Percentiles rank a stretch among this genome's conserved stretches.
Conservation (phyloP, 2,329 filamentous ascomycete genomes). For the Paecilomyces sp. region DNA sequence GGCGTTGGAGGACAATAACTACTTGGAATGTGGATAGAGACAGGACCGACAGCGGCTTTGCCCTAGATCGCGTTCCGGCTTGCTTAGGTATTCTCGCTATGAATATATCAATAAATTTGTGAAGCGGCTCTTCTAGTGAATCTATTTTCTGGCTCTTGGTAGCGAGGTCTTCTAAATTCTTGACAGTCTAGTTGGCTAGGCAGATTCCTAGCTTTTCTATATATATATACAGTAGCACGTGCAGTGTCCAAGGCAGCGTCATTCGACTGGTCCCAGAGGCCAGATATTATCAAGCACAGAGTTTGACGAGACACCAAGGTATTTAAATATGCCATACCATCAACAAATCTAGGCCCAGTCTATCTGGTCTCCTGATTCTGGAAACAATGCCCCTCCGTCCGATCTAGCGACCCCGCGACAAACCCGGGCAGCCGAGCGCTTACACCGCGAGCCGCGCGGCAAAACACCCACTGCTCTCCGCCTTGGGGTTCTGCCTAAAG, state of each 20-base stretch:
- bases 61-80: not conserved
- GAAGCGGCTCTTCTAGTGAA: not conserved
- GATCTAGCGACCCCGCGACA: not conserved
- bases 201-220: not conserved
- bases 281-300: not conserved
- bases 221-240: not conserved
- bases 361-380: not conserved
- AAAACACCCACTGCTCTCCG: not conserved
- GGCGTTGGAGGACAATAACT: not conserved
- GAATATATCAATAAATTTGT: not conserved
- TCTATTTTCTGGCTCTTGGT: not conserved
- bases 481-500: not conserved
- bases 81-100: not conserved
- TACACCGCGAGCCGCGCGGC: not conserved
- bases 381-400: not conserved
- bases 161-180: not conserved
- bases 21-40: not conserved
- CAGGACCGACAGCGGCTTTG: not conserved
- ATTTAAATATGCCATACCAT: not conserved
- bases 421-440: not conserved
- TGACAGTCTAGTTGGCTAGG: not conserved
- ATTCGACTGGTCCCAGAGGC: not conserved
- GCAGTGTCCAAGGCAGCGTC: not conserved
- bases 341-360: not conserved
- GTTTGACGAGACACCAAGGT: not conserved